Conservation (phyloP, 192 early-diverging fungal genomes). For the Coemansia sp. region DNA sequence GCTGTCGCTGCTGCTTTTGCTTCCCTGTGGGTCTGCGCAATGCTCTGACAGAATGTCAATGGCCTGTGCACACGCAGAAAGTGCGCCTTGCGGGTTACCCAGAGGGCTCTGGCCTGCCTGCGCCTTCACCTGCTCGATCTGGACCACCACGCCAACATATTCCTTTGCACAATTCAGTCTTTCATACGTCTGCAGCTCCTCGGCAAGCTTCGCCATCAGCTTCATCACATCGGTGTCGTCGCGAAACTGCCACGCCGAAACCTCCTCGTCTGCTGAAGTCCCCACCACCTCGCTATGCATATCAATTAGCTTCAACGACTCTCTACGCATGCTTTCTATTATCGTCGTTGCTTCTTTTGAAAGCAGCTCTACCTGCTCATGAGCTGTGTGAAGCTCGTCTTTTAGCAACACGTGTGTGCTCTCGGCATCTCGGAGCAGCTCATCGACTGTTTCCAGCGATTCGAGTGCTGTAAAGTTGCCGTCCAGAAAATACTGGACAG, state of each 20-base stretch:
- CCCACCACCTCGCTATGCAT: conserved; percentile 38
- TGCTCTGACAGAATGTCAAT: conserved; percentile 14
- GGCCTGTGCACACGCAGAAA: conserved; percentile 14
- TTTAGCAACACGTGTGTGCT: conserved; percentile 26
- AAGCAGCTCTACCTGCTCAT: conserved; percentile 4
- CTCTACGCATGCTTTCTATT: conserved; percentile 4
- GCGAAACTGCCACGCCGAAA: conserved; percentile 43
- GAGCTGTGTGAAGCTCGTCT: conserved; percentile 9
- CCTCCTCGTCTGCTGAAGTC: conserved; percentile 11
- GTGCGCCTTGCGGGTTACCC: conserved; percentile 13
- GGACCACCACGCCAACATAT: conserved; percentile 35
- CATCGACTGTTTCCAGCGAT: conserved; percentile 35
- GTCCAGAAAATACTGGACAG: conserved; percentile 33
- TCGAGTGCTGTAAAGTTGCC: conserved; percentile 39
- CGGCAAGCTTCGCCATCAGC: conserved; percentile 26
- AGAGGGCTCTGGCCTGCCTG: conserved; percentile 8
- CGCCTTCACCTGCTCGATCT: conserved; percentile 19
- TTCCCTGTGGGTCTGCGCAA: not conserved
- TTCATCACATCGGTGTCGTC: conserved; percentile 36
- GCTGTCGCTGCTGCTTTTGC: no score
- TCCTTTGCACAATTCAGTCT: conserved; percentile 28
- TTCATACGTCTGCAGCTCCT: conserved; percentile 20
- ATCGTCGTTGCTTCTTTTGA: conserved; percentile 11
- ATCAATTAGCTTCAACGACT: conserved; percentile 27
- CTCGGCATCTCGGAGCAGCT: conserved; percentile 36